phyloP scores from a whole-genome alignment of 2,329 filamentous ascomycete species.

The Cladosporium sp. region DNA sequence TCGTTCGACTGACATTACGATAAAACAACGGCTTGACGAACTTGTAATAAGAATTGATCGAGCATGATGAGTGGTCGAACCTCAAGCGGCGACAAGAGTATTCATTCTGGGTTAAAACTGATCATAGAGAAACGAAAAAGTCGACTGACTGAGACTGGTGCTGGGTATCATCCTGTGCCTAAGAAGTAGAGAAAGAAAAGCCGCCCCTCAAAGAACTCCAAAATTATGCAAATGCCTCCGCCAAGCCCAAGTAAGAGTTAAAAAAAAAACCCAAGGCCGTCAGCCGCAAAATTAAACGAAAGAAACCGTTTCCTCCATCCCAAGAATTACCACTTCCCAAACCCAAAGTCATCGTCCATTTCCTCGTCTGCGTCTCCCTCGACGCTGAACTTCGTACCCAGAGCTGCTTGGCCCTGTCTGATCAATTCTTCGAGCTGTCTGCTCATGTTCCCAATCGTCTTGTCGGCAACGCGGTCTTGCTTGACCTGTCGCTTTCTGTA shows the following conservation, averaged over 20 bases:
- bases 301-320: not conserved
- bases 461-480: constrained; percentile 74
- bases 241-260: no score
- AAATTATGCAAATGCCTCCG: not conserved
- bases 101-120: no score
- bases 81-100: no score
- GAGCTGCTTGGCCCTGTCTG: constrained; percentile 76
- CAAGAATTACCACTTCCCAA: not conserved
- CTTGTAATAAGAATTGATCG: no score
- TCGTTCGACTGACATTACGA: no score
- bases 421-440: constrained; percentile 81
- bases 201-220: not conserved
- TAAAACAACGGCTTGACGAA: no score
- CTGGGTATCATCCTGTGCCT: constrained; percentile 12
- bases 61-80: no score
- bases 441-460: constrained; percentile 75
- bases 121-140: constrained; percentile 1
- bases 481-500: constrained; percentile 67
- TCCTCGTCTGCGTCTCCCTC: constrained; percentile 25
- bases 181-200: constrained; percentile 1
- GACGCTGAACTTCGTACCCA: constrained; percentile 52
- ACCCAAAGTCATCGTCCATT: constrained; percentile 27
- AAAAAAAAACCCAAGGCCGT: not conserved
- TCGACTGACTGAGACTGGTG: not conserved
- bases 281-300: not conserved